Conservation (phyloP, 169 alveolate genomes). For the Plasmodium reichenowi region DNA sequence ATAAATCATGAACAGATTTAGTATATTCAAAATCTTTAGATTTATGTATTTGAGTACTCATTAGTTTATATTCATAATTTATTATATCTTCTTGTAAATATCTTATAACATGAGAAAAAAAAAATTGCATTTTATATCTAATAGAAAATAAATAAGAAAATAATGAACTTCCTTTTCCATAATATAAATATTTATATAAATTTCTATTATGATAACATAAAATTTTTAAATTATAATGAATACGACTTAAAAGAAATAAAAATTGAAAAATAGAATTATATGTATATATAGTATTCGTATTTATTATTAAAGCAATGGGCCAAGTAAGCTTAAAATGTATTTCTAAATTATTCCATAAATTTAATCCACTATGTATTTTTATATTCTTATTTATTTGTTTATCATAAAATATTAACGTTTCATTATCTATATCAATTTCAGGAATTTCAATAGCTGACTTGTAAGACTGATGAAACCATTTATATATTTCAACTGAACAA, state of each 20-base stretch:
- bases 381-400: slow-evolving; percentile 72
- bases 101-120: slow-evolving; percentile 60
- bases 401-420: slow-evolving; percentile 77
- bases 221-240: slow-evolving; percentile 73
- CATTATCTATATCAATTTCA: slow-evolving; percentile 75
- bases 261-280: slow-evolving; percentile 76
- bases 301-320: slow-evolving; percentile 76
- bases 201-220: slow-evolving; percentile 75
- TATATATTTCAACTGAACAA: slow-evolving; percentile 73
- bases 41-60: slow-evolving; percentile 73
- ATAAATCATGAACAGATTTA: slow-evolving; percentile 73
- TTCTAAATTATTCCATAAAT: slow-evolving; percentile 74
- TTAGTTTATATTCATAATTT: slow-evolving; percentile 65
- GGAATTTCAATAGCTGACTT: slow-evolving; percentile 76
- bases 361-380: slow-evolving; percentile 76
- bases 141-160: slow-evolving; percentile 74
- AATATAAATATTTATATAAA: slow-evolving; percentile 58
- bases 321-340: slow-evolving; percentile 72
- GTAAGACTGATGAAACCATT: slow-evolving; percentile 77
- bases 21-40: slow-evolving; percentile 78
- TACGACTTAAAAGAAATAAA: slow-evolving; percentile 69
- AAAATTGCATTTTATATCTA: slow-evolving; percentile 76
- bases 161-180: slow-evolving; percentile 40
- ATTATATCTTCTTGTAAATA: slow-evolving; percentile 78
- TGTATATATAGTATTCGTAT: slow-evolving; percentile 71